A percentile compares a stretch with the other conserved stretches of the same genome.
Conservation (phyloP, 306 rosid species). For the Pterocarpus macrocarpus region DNA sequence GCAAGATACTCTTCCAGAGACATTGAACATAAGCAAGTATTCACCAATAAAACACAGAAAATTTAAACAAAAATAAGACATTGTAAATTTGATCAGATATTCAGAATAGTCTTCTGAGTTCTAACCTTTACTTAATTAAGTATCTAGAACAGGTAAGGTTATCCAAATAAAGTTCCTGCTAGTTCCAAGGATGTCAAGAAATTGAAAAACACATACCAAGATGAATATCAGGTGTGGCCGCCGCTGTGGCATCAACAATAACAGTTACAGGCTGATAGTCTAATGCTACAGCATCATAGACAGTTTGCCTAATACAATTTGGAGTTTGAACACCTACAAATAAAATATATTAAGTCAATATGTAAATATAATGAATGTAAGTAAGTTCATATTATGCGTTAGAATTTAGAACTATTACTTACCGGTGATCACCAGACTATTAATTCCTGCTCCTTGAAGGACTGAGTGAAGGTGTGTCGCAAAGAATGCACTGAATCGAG, state of each 20-base stretch:
- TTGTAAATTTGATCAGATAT: conserved; percentile 5
- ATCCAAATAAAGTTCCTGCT: conserved; percentile 2
- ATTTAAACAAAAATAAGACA: background rate
- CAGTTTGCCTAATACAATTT: conserved; percentile 94
- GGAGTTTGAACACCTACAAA: conserved; percentile 92
- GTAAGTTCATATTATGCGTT: background rate
- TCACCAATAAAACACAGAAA: background rate
- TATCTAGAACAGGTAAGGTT: background rate
- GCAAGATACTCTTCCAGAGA: background rate
- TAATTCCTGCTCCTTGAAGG: conserved; percentile 73
- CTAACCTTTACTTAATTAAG: background rate
- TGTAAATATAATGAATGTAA: conserved; percentile 33
- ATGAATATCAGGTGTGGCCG: conserved; percentile 81
- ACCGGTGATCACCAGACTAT: conserved; percentile 77
- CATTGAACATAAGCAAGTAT: background rate
- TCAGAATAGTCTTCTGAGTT: conserved; percentile 5
- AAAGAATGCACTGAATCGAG: conserved; percentile 93
- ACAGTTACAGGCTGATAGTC: conserved; percentile 78
- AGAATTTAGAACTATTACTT: conserved; percentile 36
- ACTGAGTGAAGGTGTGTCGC: conserved; percentile 79
- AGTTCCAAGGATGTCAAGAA: conserved; percentile 33
- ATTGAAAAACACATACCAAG: conserved; percentile 58
- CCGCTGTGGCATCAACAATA: conserved; percentile 89
- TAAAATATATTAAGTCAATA: conserved; percentile 25
- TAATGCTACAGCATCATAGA: conserved; percentile 85